Evolutionary conservation across 2,329 filamentous ascomycete genomes (phyloP), one percentile per base, ranked within the genome.

Genomic region (Grosmannia serpens): DNA sequence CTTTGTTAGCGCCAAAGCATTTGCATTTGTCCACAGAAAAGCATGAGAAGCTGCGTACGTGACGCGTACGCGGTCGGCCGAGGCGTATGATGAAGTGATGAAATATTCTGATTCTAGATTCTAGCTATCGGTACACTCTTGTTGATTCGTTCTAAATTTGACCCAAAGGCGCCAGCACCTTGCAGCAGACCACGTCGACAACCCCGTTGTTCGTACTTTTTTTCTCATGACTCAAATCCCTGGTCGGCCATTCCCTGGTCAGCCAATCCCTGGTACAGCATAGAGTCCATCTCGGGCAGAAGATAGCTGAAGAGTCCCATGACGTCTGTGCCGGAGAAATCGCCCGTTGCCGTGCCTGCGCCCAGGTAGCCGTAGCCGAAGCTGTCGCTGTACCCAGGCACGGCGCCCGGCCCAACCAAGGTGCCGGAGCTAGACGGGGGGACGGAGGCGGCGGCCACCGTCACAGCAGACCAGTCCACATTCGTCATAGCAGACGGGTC

Each of bases 231-330:
- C 35, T 38, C 35, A 17, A 38, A 38, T 38, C 35, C 35, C 35
- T 38, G 35, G 35, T 38, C 35, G 4, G 35, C 35, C 44, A 46
- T 46, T 11, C 55, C 53, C 3, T 56, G 54, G 15, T 56, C 35
- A 17, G 35, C 35, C 44, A 46, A 22, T 11, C 55, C 53, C 3
- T 56, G 54, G 15, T 56, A 60, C 13, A 63, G 24, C 3, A 62
- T 41, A 0, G 55, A 50, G 24, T 62, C 60, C 59, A 62, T 59
- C 33, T 62, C 62, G 8, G 62, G 59, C 31, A 61, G 7, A 9
- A 62, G 47, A n/a, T 58, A 63, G 50, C 50, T 61, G 44, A 63
- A 63, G 1, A 63, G 53, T 3, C 59, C 56, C 62, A 63, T 60
- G 35, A 63, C 58, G n/a, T 63, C 60, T 2, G 62, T 63, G n/a